Evolutionary conservation across 768 basidiomycete genomes (phyloP).

Genomic region (Symmetrospora coprosmae): DNA sequence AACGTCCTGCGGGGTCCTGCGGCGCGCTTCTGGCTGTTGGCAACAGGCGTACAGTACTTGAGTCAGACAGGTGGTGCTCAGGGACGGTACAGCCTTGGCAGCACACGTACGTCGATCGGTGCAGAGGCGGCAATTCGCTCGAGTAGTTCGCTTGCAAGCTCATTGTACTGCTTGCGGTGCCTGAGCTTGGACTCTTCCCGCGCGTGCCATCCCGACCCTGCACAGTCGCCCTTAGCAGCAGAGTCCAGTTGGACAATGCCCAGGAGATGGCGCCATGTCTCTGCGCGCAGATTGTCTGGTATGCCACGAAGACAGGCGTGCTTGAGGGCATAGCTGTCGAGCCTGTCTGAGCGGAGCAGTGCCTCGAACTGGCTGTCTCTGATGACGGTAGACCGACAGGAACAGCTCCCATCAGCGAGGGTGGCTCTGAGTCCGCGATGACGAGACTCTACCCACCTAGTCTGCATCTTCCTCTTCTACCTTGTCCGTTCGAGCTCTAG

Average conservation of each 20-base stretch:
- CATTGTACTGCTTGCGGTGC: conserved; percentile 6
- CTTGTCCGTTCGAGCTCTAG: no score
- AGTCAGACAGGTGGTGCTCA: no score
- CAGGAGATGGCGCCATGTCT: conserved; percentile 13
- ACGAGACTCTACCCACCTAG: no score
- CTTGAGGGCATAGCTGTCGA: conserved; percentile 8
- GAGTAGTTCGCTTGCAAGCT: not conserved
- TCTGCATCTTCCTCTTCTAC: no score
- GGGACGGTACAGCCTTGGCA: no score
- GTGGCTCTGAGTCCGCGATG: no score
- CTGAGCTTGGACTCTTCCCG: not conserved
- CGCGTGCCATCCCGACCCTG: not conserved
- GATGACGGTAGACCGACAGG: no score
- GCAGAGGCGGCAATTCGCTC: no score
- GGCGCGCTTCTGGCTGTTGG: no score
- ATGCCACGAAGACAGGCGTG: conserved; percentile 14
- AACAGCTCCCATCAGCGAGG: no score
- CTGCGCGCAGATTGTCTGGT: conserved; percentile 19
- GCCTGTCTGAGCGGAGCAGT: not conserved
- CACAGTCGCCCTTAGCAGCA: not conserved
- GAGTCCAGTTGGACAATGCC: conserved; percentile 10
- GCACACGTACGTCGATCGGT: no score
- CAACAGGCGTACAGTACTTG: no score
- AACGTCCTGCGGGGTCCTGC: not conserved
- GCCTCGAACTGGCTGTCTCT: conserved; percentile 7